These are phyloP conservation scores for Syncephalis fuscata DNA, from an alignment of 371 early-diverging fungal species.

Conservation along the genomic window DNA sequence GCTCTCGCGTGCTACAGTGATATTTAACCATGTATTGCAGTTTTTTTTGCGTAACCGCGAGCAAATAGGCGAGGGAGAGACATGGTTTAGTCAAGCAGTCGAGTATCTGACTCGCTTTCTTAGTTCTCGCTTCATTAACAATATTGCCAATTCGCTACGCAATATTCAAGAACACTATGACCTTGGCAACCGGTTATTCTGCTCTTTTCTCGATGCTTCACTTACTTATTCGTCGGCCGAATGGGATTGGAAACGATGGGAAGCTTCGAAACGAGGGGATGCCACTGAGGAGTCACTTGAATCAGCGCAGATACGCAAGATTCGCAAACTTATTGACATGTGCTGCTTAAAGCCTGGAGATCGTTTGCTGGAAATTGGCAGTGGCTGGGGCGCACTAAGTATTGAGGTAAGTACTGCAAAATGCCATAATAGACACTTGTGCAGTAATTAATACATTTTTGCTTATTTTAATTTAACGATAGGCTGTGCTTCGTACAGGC, in stretches of 20 bases:
- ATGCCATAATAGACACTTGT: not conserved
- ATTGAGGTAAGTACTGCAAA: constrained; percentile 23
- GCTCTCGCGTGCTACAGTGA: not conserved
- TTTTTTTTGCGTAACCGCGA: constrained; percentile 26
- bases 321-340: constrained; percentile 31
- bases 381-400: constrained; percentile 50
- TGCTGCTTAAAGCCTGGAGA: constrained; percentile 25
- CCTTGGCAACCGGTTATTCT: constrained; percentile 52
- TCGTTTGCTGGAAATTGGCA: constrained; percentile 48
- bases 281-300: constrained; percentile 25
- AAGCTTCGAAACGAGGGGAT: not conserved
- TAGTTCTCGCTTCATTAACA: constrained; percentile 27
- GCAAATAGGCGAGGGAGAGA: constrained; percentile 13
- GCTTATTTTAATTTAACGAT: not conserved
- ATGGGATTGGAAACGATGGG: constrained; percentile 1
- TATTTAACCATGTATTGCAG: constrained; percentile 4
- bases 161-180: constrained; percentile 58
- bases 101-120: constrained; percentile 14
- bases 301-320: constrained; percentile 35
- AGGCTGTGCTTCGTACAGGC: constrained; percentile 19
- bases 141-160: constrained; percentile 22
- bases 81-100: constrained; percentile 10
- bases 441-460: not conserved
- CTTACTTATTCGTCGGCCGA: constrained; percentile 54
- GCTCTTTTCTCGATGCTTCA: constrained; percentile 33